Evolutionary conservation across 2,329 filamentous ascomycete species (phyloP), one percentile per base, ranked within the genome.

Genomic region (Gaeumannomyces tritici): DNA sequence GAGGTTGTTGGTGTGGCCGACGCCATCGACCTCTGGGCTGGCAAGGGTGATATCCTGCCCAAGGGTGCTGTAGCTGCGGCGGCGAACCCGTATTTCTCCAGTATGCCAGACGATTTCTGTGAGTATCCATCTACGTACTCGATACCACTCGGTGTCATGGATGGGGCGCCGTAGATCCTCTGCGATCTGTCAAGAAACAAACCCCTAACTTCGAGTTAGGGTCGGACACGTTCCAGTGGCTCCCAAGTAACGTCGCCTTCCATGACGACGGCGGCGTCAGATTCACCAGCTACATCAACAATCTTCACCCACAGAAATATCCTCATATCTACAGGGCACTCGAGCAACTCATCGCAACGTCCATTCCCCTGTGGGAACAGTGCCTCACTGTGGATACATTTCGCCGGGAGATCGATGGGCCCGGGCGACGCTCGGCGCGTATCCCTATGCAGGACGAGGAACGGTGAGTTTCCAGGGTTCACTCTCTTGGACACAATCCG

Each of bases 221-320:
- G 65, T 75, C 74, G 9, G 33, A 62, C 15, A 61, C 12, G 1
- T 73, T 69, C 62, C 72, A 73, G 58, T 73, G 71, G 71, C 69
- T 79, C 9, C 76, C 76, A 1, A 68, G 71, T 5, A 74, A 78
- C 42, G 67, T 78, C 3, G 63, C 66, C 0, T 73, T 77, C 60
- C 63, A 67, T 7, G 65, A 66, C 13, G 66, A 71, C 51, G 69
- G 67, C 11, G 69, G 67, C 21, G 69, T 71, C 35, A 68, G 67
- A 13, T 74, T 79, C 61, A 74, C 72, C 5, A 77, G 75, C 67
- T 80, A 80, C 66, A 73, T 79, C 69, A 80, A 79, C 68, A 79
- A 78, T 64, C 68, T 79, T 5, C 76, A 79, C 66, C 76, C 77
- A 1, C 62, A 58, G 5, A 67, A 68, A 35, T 68, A 75, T 63